Evolutionary conservation across 495 filamentous ascomycete genomes (phyloP).

Genomic region (Xeromyces bisporus): DNA sequence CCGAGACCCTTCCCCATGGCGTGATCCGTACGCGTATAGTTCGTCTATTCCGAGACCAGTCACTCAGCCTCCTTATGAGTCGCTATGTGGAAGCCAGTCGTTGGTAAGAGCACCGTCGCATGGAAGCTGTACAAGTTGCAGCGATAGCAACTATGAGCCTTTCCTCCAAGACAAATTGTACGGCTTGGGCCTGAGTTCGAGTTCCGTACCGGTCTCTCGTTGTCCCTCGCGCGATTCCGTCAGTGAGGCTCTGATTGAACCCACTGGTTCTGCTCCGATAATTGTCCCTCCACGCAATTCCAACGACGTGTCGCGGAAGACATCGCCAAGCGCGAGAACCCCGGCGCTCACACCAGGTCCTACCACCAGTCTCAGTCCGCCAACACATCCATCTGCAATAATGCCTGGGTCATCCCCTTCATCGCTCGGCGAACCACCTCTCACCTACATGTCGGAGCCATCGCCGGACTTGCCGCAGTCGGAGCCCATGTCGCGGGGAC

Average conservation of each 20-base stretch:
- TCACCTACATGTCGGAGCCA: too few species aligned
- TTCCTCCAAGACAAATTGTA: constrained; percentile 6
- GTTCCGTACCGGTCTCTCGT: constrained; percentile 11
- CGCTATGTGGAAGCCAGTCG: constrained; percentile 15
- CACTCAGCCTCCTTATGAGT: constrained; percentile 23
- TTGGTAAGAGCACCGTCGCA: too few species aligned
- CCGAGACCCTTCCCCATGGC: constrained; percentile 8
- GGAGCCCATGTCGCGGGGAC: too few species aligned
- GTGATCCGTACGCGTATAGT: constrained; percentile 4
- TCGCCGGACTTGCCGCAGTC: too few species aligned
- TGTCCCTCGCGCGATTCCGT: constrained; percentile 15
- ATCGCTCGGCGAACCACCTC: too few species aligned
- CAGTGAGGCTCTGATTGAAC: constrained; percentile 6
- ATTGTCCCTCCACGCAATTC: constrained; percentile 12
- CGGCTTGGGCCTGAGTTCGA: constrained; percentile 7
- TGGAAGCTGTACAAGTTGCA: neutral
- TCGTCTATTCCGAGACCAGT: constrained; percentile 12
- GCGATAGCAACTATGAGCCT: constrained; percentile 5
- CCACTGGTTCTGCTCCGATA: too few species aligned
- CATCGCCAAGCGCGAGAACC: constrained; percentile 6
- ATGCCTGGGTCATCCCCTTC: constrained; percentile 21
- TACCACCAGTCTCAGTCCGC: constrained; percentile 1
- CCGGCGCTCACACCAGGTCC: constrained; percentile 3
- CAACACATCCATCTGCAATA: constrained; percentile 23
- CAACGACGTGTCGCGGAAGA: constrained; percentile 17